Evolutionary conservation across 306 rosid genomes (phyloP), one percentile per base, ranked within the genome.

Genomic region (Medicago ruthenica): DNA sequence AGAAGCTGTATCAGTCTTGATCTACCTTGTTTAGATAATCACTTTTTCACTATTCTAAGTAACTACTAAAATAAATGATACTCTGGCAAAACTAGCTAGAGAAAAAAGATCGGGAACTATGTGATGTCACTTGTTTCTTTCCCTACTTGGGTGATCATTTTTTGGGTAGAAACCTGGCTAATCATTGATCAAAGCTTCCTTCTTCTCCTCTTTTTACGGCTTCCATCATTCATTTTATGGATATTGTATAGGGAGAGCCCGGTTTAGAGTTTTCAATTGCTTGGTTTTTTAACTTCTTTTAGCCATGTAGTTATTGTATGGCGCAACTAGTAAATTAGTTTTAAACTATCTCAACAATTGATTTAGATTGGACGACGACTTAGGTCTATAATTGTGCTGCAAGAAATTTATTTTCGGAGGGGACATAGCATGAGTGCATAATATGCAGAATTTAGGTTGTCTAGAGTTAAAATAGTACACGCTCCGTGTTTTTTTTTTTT

Each of bases 11-110:
- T 16, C 37, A n/a, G 10, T 15, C 18, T 31, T 61, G 13, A 8
- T 15, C 41, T 61, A 61, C 8, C 42, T 61, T 61, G 15, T 31
- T 31, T 61, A 31, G 18, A 61, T 61, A 61, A 61, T 34, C 67
- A 61, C 67, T 61, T 61, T 34, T 61, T 34, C 9, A 0, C 40
- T 59, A 59, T 59, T 31, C 67, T 61, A 31, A 34, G 44, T 34
- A 31, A 34, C 21, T 7, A 3, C 9, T 61, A 27, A 61, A 61
- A 15, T 61, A 15, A 61, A 34, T 34, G 44, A 31, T 6, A 58
- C 16, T 17, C 13, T 58, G 37, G 22, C 9, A 16, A 15, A 31
- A 31, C 7, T 5, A 34, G 7, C 13, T 5, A 15, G 3, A 61
- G 6, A 61, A 61, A 61, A 0, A 12, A 31, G 4, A 15, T 24